phyloP scores from a whole-genome alignment of 139 green algal genomes.

The Asterochloris erici region DNA sequence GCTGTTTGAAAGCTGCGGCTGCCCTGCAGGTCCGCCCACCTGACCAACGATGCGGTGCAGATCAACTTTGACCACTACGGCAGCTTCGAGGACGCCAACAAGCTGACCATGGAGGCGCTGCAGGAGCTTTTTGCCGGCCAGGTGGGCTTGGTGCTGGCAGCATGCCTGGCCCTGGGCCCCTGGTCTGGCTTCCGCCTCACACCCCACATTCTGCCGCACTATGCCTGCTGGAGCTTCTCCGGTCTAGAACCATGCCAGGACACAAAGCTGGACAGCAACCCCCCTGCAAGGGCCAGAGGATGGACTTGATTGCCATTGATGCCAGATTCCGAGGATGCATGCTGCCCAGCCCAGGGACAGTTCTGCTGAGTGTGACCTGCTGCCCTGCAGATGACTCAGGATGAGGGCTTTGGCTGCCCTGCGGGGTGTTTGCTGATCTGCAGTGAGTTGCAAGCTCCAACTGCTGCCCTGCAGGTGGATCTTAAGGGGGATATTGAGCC shows the following conservation, averaged over 20 bases:
- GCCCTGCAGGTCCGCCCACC: constrained; percentile 40
- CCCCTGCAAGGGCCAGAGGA: too few species aligned
- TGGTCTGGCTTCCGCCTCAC: not conserved
- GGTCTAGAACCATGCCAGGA: too few species aligned
- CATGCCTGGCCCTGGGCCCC: not conserved
- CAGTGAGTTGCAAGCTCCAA: not conserved
- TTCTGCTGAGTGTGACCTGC: not conserved
- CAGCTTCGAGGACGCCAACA: constrained; percentile 53
- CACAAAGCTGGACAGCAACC: too few species aligned
- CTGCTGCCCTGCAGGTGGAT: constrained; percentile 13
- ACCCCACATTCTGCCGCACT: not conserved
- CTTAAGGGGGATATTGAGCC: constrained; percentile 30
- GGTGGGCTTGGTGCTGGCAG: not conserved
- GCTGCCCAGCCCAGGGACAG: not conserved
- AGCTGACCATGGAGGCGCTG: constrained; percentile 41
- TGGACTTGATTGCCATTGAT: too few species aligned
- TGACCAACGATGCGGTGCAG: constrained; percentile 61
- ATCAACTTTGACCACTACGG: constrained; percentile 46
- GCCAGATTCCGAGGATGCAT: not conserved
- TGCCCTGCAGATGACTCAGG: constrained; percentile 18
- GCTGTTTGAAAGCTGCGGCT: not conserved
- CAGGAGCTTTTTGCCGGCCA: constrained; percentile 12
- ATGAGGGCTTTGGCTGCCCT: constrained; percentile 17
- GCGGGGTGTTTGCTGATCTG: too few species aligned
- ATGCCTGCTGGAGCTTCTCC: too few species aligned